Percentiles rank a stretch among this genome's conserved stretches.
phyloP scores from a whole-genome alignment of 352 stramenopile species.

The Phytophthora boehmeriae region DNA sequence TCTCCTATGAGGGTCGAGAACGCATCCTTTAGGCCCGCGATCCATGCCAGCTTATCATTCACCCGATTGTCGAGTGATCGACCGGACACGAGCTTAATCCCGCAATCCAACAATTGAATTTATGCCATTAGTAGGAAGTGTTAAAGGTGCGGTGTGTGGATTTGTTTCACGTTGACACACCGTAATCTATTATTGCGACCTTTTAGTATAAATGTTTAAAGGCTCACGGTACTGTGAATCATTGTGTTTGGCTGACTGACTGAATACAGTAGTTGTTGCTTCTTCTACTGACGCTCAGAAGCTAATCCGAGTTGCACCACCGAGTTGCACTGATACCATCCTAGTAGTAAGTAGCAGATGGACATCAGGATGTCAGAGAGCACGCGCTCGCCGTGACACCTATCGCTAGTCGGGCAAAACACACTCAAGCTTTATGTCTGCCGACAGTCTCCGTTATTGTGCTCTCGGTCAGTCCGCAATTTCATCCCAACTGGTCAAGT shows the following conservation, averaged over 20 bases:
- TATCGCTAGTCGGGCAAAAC: not conserved
- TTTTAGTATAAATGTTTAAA: no score
- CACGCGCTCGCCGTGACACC: not conserved
- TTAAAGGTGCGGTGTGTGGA: no score
- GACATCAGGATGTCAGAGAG: slow-evolving; percentile 9
- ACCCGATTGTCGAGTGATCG: not conserved
- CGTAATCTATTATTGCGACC: no score
- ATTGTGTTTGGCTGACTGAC: no score
- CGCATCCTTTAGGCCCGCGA: slow-evolving; percentile 1
- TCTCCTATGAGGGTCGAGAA: slow-evolving; percentile 8
- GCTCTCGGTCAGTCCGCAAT: slow-evolving; percentile 15
- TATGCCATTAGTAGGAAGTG: not conserved
- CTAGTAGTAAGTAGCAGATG: not conserved
- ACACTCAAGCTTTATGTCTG: not conserved
- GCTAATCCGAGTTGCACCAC: not conserved
- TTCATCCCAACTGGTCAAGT: slow-evolving; percentile 9
- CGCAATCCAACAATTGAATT: not conserved
- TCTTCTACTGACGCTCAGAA: no score
- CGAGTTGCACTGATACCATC: no score
- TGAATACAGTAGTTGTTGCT: no score
- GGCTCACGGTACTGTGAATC: no score
- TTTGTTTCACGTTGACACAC: no score
- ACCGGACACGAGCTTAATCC: not conserved
- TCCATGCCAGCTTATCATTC: slow-evolving; percentile 4
- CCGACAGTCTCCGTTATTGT: not conserved